Conservation (phyloP, 2,329 filamentous ascomycete species). For the Fusarium sp. region DNA sequence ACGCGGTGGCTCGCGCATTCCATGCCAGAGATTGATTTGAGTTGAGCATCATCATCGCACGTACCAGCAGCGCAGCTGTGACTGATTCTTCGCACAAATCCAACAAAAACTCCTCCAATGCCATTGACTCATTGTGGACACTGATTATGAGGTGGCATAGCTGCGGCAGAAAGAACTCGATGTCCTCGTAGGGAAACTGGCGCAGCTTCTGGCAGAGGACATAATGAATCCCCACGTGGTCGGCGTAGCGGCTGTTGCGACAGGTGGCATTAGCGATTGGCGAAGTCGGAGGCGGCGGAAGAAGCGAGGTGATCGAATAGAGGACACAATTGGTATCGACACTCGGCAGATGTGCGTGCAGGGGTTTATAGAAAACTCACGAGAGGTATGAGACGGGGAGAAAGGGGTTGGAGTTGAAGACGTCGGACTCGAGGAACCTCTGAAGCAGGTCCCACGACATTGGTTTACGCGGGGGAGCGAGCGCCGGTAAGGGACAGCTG, state of each 20-base stretch:
- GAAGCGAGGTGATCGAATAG: not conserved
- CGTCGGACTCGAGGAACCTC: slow-evolving; percentile 92
- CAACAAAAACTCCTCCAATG: slow-evolving; percentile 86
- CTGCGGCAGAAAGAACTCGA: slow-evolving; percentile 91
- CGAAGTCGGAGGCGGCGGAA: slow-evolving; percentile 34
- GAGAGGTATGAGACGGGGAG: slow-evolving; percentile 89
- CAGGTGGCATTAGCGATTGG: slow-evolving; percentile 45
- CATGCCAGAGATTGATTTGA: slow-evolving; percentile 11
- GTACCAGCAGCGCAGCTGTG: slow-evolving; percentile 82
- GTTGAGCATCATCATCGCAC: slow-evolving; percentile 48
- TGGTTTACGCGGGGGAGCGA: slow-evolving; percentile 54
- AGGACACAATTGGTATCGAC: not conserved
- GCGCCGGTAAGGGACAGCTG: slow-evolving; percentile 47
- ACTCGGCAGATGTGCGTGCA: not conserved
- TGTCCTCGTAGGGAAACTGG: slow-evolving; percentile 89
- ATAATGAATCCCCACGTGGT: slow-evolving; percentile 91
- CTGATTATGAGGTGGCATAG: slow-evolving; percentile 89
- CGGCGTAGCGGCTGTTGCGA: slow-evolving; percentile 78
- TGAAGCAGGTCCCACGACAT: slow-evolving; percentile 90
- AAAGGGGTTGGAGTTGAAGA: slow-evolving; percentile 92
- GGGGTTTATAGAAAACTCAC: slow-evolving; percentile 63
- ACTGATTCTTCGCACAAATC: slow-evolving; percentile 90
- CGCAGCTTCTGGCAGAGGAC: slow-evolving; percentile 89
- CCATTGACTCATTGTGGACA: slow-evolving; percentile 92
- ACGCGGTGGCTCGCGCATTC: slow-evolving; percentile 16